Conservation (phyloP, 2,329 filamentous ascomycete genomes). For the Aspergillus ochraceus region DNA sequence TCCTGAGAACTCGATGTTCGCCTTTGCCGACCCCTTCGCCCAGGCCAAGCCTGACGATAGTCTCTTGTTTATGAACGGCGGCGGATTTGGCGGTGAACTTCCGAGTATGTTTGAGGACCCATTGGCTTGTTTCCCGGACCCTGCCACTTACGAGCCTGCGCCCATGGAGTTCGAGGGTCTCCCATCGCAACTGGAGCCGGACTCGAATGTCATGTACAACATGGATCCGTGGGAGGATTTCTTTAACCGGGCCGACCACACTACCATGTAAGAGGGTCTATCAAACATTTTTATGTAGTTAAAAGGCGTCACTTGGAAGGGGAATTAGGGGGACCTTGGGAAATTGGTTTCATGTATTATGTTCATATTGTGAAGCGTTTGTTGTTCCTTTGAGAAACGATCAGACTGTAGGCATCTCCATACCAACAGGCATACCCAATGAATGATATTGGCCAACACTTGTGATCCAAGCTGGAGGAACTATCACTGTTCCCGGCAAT, state of each 20-base stretch:
- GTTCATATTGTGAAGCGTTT: background rate
- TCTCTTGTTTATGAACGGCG: slow-evolving; percentile 3
- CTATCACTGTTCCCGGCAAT: no score
- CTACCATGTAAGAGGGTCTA: background rate
- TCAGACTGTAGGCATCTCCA: background rate
- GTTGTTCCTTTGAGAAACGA: background rate
- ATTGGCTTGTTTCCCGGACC: background rate
- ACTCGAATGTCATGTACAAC: background rate
- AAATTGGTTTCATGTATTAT: background rate
- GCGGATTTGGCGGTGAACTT: background rate
- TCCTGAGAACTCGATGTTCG: slow-evolving; percentile 4
- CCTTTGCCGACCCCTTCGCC: background rate
- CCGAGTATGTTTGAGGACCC: background rate
- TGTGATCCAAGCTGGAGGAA: background rate
- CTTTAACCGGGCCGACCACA: background rate
- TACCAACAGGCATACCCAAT: background rate
- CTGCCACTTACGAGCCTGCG: background rate
- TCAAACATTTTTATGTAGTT: background rate
- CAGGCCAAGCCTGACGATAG: slow-evolving; percentile 4
- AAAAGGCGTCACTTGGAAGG: background rate
- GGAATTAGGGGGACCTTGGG: background rate
- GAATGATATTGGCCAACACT: background rate
- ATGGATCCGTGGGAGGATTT: background rate
- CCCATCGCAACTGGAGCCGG: background rate
- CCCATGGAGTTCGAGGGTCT: background rate